These are phyloP conservation scores for Crinitomyces ghanaensis DNA, from an alignment of 805 yeast species.

Conservation along the genomic window DNA sequence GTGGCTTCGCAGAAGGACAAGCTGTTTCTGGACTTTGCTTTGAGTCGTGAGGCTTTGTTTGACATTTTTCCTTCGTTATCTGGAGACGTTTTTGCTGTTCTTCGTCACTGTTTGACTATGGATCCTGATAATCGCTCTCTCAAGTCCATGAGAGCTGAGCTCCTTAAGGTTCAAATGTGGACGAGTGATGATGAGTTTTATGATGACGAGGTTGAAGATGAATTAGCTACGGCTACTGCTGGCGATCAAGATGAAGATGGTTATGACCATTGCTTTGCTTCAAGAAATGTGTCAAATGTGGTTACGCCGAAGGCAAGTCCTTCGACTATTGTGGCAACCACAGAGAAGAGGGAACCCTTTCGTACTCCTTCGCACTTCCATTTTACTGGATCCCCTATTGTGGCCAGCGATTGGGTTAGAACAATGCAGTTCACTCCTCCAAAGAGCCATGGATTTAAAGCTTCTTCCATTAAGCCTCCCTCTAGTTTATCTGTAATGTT, in stretches of 20 bases:
- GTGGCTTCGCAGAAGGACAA: constrained; percentile 74
- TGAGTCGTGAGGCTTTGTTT: constrained; percentile 78
- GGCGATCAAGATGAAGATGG: constrained; percentile 2
- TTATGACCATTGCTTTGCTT: no score
- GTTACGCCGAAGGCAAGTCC: constrained; percentile 2
- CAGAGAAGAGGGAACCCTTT: constrained; percentile 22
- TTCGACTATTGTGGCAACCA: constrained; percentile 16
- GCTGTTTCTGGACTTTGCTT: constrained; percentile 72
- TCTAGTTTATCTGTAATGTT: constrained; percentile 9
- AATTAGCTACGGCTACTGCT: constrained; percentile 7
- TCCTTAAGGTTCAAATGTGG: constrained; percentile 49
- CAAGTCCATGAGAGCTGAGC: constrained; percentile 44
- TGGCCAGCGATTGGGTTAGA: constrained; percentile 14
- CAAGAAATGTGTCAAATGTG: no score
- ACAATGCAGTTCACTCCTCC: constrained; percentile 25
- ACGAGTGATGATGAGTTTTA: constrained; percentile 72
- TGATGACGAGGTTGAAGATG: constrained; percentile 31
- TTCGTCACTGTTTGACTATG: constrained; percentile 64
- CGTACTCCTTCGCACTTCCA: constrained; percentile 22
- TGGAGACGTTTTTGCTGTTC: constrained; percentile 72
- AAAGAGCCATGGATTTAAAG: neutral
- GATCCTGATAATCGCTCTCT: constrained; percentile 82
- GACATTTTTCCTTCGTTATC: constrained; percentile 88
- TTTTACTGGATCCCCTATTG: no score
- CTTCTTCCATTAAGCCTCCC: constrained; percentile 7